A percentile compares a stretch with the other conserved stretches of the same genome.
Conservation (phyloP, 129 eudicot genomes). For the Flaveria brownii region DNA sequence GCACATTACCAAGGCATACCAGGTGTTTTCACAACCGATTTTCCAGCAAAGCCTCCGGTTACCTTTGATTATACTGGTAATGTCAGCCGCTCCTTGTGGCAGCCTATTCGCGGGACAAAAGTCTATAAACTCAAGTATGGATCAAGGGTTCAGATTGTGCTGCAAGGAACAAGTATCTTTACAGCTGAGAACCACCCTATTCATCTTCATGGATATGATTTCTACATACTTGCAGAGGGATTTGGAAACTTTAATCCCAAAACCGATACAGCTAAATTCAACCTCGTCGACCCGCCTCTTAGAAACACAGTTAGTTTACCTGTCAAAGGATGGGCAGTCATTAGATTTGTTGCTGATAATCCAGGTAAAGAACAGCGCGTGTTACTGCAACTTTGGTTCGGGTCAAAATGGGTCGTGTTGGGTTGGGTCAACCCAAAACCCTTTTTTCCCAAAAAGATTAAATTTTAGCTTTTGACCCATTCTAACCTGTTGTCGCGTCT, state of each 20-base stretch:
- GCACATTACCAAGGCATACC: slow-evolving; percentile 75
- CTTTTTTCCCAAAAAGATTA: not conserved
- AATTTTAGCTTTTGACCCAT: not conserved
- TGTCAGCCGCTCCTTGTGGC: slow-evolving; percentile 84
- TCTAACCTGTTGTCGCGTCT: not conserved
- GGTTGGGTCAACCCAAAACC: not conserved
- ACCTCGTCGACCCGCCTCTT: slow-evolving; percentile 91
- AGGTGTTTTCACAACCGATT: slow-evolving; percentile 79
- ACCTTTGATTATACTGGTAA: slow-evolving; percentile 91
- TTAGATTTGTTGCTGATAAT: slow-evolving; percentile 96
- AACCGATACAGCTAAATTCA: slow-evolving; percentile 71
- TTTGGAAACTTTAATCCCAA: slow-evolving; percentile 85
- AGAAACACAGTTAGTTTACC: slow-evolving; percentile 86
- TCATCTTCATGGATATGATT: slow-evolving; percentile 97
- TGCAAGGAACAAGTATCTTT: slow-evolving; percentile 90
- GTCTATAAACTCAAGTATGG: slow-evolving; percentile 74
- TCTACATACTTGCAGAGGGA: slow-evolving; percentile 84
- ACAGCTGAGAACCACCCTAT: slow-evolving; percentile 97
- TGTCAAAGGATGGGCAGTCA: slow-evolving; percentile 88
- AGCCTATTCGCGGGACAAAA: slow-evolving; percentile 67
- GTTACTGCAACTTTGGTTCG: not conserved
- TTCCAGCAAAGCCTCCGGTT: slow-evolving; percentile 73
- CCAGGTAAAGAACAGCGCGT: slow-evolving; percentile 91
- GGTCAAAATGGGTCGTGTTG: not conserved
- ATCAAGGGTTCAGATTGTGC: slow-evolving; percentile 69